phyloP scores from a whole-genome alignment of 2,329 filamentous ascomycete genomes.

The Remersonia thermophila region DNA sequence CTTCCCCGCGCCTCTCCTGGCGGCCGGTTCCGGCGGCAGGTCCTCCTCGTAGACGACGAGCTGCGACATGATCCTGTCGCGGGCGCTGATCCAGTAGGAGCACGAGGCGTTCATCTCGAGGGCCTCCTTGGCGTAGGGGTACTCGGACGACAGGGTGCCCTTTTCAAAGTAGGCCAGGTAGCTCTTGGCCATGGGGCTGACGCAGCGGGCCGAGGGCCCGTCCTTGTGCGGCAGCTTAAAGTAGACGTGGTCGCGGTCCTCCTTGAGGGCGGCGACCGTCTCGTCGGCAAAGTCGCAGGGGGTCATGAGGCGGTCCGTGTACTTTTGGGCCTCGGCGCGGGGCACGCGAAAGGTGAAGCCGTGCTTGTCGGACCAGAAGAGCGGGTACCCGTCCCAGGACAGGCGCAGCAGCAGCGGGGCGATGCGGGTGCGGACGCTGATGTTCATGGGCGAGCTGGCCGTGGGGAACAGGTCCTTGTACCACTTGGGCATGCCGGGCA shows the following conservation, averaged over 20 bases:
- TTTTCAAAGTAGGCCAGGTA: conserved; percentile 88
- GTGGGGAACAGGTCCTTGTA: conserved; percentile 81
- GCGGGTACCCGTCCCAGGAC: conserved; percentile 76
- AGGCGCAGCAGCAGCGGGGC: conserved; percentile 74
- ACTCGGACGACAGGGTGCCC: conserved; percentile 77
- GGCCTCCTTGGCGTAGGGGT: conserved; percentile 80
- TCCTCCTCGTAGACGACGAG: conserved; percentile 77
- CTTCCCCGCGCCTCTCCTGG: too few relatives aligned
- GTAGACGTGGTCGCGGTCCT: conserved; percentile 56
- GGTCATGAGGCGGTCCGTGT: conserved; percentile 58
- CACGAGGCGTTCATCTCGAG: conserved; percentile 98
- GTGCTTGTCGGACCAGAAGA: conserved; percentile 86
- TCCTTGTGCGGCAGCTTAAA: conserved; percentile 97
- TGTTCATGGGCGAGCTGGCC: conserved; percentile 52
- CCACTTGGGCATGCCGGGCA: conserved; percentile 89
- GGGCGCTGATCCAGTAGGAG: conserved; percentile 96
- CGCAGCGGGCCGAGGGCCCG: conserved; percentile 72
- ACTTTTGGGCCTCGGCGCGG: conserved; percentile 46
- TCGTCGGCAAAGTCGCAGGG: conserved; percentile 69
- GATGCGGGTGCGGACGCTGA: conserved; percentile 79
- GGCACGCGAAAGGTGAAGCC: conserved; percentile 87
- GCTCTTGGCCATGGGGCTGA: conserved; percentile 78
- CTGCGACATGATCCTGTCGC: conserved; percentile 87
- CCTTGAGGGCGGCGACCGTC: conserved; percentile 49
- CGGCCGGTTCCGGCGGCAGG: too few relatives aligned